Base-by-base conservation (phyloP, 768 basidiomycete species). In the Tricholoma hemisulphureum region DNA sequence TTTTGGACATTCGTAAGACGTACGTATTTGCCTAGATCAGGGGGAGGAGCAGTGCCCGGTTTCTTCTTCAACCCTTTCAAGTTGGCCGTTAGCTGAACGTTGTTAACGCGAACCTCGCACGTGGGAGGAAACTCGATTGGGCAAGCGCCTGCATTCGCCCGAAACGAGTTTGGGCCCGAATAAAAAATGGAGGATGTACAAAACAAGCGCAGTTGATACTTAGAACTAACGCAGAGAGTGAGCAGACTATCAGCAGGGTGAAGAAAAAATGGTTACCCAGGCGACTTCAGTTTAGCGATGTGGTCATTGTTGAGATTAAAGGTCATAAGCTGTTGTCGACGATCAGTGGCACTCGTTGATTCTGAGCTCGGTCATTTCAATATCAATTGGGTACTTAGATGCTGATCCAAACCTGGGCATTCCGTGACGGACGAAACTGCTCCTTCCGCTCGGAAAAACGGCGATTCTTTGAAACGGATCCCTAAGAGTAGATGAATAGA, bases 21-120 rank as follows among this genome's bases (percentile, higher is more conserved):
- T 6, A 77, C 70, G 58, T 76, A 75, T 62, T 77, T 75, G 35
- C 75, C 73, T 31, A 83, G 63, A 68, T 94, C 88, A 1, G 93
- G 87, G 6, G 94, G 94, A n/a, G 94, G 93, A 1, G 93, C 91
- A 41, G 92, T 95, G 3, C 94, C 94, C 26, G 93, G 89, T 64
- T 91, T 95, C 79, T 97, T 97, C 81, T 97, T 97, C 69, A 96
- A 74, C 4, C 95, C 95, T 70, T 93, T 93, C 61, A 94, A 71
- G 69, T 88, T 95, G 34, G 88, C 91, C 18, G 76, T 76, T 28
- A 96, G 74, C 54, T 83, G 79, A 2, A 77, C 77, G 55, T 75
- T 79, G 71, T 97, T 96, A 35, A 95, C 84, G 67, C 92, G 88
- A 51, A 95, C 88, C 82, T 97, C 94, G 68, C 91, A 94, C 8